Conservation (phyloP, 495 filamentous ascomycete genomes). For the Neurospora sp. region DNA sequence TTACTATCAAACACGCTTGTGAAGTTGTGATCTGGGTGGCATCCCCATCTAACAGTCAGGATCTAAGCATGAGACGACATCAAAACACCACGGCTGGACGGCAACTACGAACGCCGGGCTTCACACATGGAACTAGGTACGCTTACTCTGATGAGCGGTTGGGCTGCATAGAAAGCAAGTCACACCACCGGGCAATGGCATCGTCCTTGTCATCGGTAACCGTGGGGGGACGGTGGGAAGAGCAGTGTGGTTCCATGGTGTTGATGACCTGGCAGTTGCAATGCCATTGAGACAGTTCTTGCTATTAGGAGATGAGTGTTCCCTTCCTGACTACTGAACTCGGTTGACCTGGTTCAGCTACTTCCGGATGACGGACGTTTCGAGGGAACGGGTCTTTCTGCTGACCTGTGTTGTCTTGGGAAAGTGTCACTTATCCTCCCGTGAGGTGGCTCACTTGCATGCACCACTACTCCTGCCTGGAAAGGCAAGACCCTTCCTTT, state of each 20-base stretch:
- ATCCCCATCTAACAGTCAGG: neutral
- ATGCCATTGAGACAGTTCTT: neutral
- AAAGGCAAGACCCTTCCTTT: neutral
- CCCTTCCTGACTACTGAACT: neutral
- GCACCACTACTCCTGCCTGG: neutral
- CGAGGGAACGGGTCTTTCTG: neutral
- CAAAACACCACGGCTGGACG: neutral
- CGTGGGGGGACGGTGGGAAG: neutral
- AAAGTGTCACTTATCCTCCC: neutral
- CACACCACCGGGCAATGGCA: neutral
- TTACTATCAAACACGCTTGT: neutral
- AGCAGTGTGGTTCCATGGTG: neutral
- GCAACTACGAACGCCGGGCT: neutral
- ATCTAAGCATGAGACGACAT: neutral
- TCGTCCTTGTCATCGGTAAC: neutral
- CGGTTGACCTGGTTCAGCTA: neutral
- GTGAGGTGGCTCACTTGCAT: neutral
- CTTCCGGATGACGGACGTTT: neutral
- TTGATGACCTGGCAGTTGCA: neutral
- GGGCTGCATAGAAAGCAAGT: neutral
- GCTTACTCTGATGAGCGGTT: neutral
- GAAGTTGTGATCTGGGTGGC: neutral
- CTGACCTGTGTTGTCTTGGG: neutral
- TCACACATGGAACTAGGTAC: neutral
- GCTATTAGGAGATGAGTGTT: neutral